These are phyloP conservation scores for Aleurites moluccanus DNA, from an alignment of 441 rosid genomes.

Conservation along the genomic window DNA sequence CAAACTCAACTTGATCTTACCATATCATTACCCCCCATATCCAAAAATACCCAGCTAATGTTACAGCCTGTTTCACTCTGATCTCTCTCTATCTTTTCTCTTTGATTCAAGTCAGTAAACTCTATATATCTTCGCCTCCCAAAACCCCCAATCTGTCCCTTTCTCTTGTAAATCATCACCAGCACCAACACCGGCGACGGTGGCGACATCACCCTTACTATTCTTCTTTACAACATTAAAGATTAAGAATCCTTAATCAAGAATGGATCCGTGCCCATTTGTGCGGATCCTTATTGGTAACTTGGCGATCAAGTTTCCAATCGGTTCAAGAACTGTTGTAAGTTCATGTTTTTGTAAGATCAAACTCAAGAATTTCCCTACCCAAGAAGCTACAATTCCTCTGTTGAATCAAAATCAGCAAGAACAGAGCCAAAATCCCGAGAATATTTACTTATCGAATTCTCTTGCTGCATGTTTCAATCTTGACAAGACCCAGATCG, in stretches of 20 bases:
- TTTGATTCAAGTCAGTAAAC: neutral
- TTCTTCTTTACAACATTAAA: neutral
- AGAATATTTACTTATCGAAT: conserved; percentile 14
- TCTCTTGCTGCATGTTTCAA: conserved; percentile 55
- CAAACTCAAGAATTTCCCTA: conserved; percentile 40
- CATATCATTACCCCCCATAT: conserved; percentile 9
- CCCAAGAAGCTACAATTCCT: conserved; percentile 36
- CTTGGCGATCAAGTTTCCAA: conserved; percentile 47
- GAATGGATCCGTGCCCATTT: conserved; percentile 78
- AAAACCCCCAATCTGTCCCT: neutral
- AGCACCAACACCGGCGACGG: neutral
- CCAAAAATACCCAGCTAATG: conserved; percentile 45
- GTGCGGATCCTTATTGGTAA: conserved; percentile 55
- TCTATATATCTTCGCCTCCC: conserved; percentile 3
- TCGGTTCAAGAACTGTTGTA: conserved; percentile 20
- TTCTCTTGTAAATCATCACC: neutral
- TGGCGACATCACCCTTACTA: neutral
- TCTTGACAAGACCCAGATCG: conserved; percentile 42
- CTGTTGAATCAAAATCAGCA: conserved; percentile 15
- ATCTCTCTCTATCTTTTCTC: neutral
- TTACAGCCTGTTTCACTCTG: conserved; percentile 58
- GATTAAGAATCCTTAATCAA: neutral
- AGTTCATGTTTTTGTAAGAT: conserved; percentile 43
- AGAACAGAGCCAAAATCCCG: conserved; percentile 22
- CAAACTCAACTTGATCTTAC: conserved; percentile 21